Evolutionary conservation across 2,329 filamentous ascomycete species (phyloP).

Genomic region (Pseudogymnoascus sp.): DNA sequence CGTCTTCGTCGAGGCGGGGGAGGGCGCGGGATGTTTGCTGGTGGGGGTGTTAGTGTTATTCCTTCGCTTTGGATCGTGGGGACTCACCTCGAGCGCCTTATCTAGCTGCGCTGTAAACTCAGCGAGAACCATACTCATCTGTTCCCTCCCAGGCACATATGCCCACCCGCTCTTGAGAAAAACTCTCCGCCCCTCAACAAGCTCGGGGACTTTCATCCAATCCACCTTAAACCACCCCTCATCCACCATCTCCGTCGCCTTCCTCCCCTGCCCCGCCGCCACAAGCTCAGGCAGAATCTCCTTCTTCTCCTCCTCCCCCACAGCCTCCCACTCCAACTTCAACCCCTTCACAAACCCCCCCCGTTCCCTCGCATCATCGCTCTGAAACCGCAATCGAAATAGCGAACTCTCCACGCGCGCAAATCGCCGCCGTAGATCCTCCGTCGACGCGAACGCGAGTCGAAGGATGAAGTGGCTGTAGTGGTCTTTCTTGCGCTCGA

Average conservation of each 20-base stretch:
- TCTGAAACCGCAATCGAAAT: slow-evolving; percentile 72
- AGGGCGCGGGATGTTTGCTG: slow-evolving; percentile 83
- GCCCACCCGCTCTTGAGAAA: slow-evolving; percentile 75
- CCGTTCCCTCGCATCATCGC: slow-evolving; percentile 67
- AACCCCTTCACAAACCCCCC: slow-evolving; percentile 68
- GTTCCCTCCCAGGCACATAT: slow-evolving; percentile 80
- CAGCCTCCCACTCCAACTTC: slow-evolving; percentile 75
- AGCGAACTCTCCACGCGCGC: slow-evolving; percentile 79
- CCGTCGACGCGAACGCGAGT: slow-evolving; percentile 83
- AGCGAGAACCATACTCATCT: slow-evolving; percentile 78
- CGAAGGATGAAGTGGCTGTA: slow-evolving; percentile 97
- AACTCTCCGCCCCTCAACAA: slow-evolving; percentile 73
- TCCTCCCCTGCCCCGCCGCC: slow-evolving; percentile 31
- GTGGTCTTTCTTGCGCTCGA: slow-evolving; percentile 87
- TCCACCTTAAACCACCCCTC: slow-evolving; percentile 94
- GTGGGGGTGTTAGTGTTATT: background rate
- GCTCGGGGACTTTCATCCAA: slow-evolving; percentile 84
- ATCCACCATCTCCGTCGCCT: slow-evolving; percentile 50
- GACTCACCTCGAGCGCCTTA: slow-evolving; percentile 66
- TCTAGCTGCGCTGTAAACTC: slow-evolving; percentile 79
- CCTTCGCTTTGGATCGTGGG: background rate
- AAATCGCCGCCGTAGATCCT: slow-evolving; percentile 83
- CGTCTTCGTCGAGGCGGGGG: slow-evolving; percentile 81
- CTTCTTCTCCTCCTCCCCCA: slow-evolving; percentile 69
- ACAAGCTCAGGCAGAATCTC: slow-evolving; percentile 25